A percentile compares a stretch with the other conserved stretches of the same genome.
These are phyloP conservation scores for Pseudofabraea citricarpa DNA, from an alignment of 2,329 filamentous ascomycete genomes.

Conservation along the genomic window DNA sequence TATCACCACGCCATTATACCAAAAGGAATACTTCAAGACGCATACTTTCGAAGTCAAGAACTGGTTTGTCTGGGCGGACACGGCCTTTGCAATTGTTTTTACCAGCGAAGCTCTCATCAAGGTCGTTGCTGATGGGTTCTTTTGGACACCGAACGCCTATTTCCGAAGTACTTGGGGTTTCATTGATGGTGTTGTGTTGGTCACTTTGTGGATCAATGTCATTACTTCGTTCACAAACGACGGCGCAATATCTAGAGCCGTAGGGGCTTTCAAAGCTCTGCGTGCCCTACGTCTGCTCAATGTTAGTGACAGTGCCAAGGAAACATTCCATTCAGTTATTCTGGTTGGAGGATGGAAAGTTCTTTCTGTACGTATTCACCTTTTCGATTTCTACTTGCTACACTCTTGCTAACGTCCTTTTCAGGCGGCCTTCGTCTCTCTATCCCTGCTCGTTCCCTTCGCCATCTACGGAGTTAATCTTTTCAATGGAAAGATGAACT, in stretches of 20 bases:
- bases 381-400: neutral
- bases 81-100: slow-evolving; percentile 85
- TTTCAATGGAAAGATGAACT: slow-evolving; percentile 75
- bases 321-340: slow-evolving; percentile 96
- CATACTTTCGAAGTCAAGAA: slow-evolving; percentile 58
- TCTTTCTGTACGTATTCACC: slow-evolving; percentile 36
- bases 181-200: slow-evolving; percentile 85
- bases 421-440: slow-evolving; percentile 75
- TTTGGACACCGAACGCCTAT: slow-evolving; percentile 97
- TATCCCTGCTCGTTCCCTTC: slow-evolving; percentile 92
- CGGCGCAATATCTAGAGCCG: slow-evolving; percentile 79
- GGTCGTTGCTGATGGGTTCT: slow-evolving; percentile 88
- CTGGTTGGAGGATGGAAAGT: slow-evolving; percentile 94
- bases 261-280: slow-evolving; percentile 95
- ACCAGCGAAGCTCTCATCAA: slow-evolving; percentile 85
- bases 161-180: slow-evolving; percentile 95
- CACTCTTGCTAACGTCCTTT: slow-evolving; percentile 30
- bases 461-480: slow-evolving; percentile 93
- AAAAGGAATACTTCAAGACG: slow-evolving; percentile 75
- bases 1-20: slow-evolving; percentile 89
- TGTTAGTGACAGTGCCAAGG: slow-evolving; percentile 89
- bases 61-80: slow-evolving; percentile 94
- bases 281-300: slow-evolving; percentile 88
- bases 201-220: slow-evolving; percentile 95
- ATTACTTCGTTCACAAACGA: slow-evolving; percentile 76